A percentile compares a stretch with the other conserved stretches of the same genome.
These are phyloP conservation scores for Seiridium unicorne DNA, from an alignment of 2,329 filamentous ascomycete species.

Conservation along the genomic window DNA sequence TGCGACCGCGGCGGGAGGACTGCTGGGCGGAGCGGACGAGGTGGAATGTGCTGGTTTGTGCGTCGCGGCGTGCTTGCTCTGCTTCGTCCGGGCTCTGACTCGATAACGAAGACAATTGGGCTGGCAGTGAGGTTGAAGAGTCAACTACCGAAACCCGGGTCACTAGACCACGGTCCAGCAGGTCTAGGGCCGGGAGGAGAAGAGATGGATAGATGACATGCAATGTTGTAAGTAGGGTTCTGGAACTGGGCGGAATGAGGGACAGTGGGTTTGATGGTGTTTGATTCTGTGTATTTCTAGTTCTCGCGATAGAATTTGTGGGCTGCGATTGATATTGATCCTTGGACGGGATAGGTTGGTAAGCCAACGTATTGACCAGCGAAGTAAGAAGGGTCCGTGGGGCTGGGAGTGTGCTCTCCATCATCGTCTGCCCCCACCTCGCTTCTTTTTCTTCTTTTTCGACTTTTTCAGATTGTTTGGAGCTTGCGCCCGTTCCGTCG, in stretches of 20 bases:
- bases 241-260: slow-evolving; percentile 35
- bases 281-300: not conserved
- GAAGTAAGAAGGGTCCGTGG: slow-evolving; percentile 45
- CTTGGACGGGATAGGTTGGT: slow-evolving; percentile 19
- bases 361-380: slow-evolving; percentile 42
- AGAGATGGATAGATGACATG: slow-evolving; percentile 83
- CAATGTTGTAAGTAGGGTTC: slow-evolving; percentile 69
- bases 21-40: slow-evolving; percentile 61
- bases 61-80: slow-evolving; percentile 2
- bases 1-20: slow-evolving; percentile 22
- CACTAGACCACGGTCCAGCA: slow-evolving; percentile 77
- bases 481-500: not conserved
- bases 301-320: not conserved
- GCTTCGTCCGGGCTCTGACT: not conserved
- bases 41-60: slow-evolving; percentile 42
- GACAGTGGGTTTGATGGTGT: slow-evolving; percentile 30
- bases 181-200: slow-evolving; percentile 80
- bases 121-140: not conserved
- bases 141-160: slow-evolving; percentile 44
- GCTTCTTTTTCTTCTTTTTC: not conserved
- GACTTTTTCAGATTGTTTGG: not conserved
- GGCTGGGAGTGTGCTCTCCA: slow-evolving; percentile 31
- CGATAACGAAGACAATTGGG: not conserved
- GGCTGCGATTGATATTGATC: slow-evolving; percentile 14
- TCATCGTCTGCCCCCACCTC: not conserved